These are phyloP conservation scores for Letharia columbiana DNA, from an alignment of 495 filamentous ascomycete species.

Conservation along the genomic window DNA sequence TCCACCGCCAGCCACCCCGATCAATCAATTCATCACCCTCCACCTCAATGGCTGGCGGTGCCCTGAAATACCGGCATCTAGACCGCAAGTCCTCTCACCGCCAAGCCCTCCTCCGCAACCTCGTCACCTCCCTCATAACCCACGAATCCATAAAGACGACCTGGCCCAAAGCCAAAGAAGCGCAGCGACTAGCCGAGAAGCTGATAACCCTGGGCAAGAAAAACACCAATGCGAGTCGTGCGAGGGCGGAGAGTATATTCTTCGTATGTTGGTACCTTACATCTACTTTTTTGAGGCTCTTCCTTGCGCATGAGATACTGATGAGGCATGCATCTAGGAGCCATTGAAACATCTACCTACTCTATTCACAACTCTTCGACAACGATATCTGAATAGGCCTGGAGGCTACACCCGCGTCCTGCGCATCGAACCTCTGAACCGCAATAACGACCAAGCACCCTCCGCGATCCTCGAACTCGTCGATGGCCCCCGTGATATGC, in stretches of 20 bases:
- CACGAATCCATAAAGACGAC: slow-evolving; percentile 91
- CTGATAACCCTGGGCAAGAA: slow-evolving; percentile 87
- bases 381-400: slow-evolving; percentile 70
- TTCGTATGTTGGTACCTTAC: slow-evolving; percentile 52
- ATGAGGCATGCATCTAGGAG: slow-evolving; percentile 31
- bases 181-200: slow-evolving; percentile 85
- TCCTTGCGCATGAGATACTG: background rate
- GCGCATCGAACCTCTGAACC: slow-evolving; percentile 63
- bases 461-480: slow-evolving; percentile 94
- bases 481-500: slow-evolving; percentile 89
- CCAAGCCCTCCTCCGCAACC: slow-evolving; percentile 87
- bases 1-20: background rate
- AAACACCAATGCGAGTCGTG: slow-evolving; percentile 67
- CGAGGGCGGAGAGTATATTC: slow-evolving; percentile 62
- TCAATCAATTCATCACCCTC: background rate
- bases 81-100: slow-evolving; percentile 76
- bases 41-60: slow-evolving; percentile 68
- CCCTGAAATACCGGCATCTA: slow-evolving; percentile 77
- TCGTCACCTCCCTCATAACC: slow-evolving; percentile 89
- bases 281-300: background rate
- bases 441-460: slow-evolving; percentile 66
- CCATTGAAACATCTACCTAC: slow-evolving; percentile 68
- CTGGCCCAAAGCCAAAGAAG: slow-evolving; percentile 94
- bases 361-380: slow-evolving; percentile 72
- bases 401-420: slow-evolving; percentile 94